A percentile compares a stretch with the other conserved stretches of the same genome.
Evolutionary conservation across 345 rosid species (phyloP).

Genomic region (Arabidopsis suecica): DNA sequence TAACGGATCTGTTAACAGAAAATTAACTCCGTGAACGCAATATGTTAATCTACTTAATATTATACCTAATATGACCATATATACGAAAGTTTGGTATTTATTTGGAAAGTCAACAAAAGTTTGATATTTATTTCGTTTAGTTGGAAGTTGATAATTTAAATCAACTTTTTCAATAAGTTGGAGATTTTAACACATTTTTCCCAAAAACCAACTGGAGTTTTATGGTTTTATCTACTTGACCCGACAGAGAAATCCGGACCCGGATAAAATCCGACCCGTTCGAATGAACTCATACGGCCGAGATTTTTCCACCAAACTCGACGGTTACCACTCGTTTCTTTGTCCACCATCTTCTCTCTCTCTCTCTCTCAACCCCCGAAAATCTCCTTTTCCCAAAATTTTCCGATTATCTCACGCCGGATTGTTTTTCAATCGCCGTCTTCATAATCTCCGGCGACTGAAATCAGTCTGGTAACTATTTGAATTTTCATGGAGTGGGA

Average conservation of each 20-base stretch:
- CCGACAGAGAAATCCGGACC: slow-evolving; percentile 10
- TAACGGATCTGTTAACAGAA: no score
- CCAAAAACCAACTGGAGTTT: not conserved
- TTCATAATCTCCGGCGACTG: slow-evolving; percentile 21
- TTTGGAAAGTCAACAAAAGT: no score
- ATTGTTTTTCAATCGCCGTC: slow-evolving; percentile 22
- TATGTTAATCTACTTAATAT: no score
- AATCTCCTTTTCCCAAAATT: not conserved
- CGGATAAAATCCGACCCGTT: slow-evolving; percentile 16
- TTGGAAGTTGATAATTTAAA: no score
- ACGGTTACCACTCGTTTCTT: slow-evolving; percentile 56
- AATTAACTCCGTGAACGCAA: no score
- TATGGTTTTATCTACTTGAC: not conserved
- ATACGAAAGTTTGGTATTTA: no score
- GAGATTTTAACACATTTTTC: no score
- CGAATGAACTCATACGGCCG: slow-evolving; percentile 35
- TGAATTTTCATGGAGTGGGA: slow-evolving; percentile 89
- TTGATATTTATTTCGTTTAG: no score
- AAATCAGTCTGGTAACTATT: not conserved
- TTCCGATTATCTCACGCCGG: slow-evolving; percentile 23
- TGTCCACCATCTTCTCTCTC: slow-evolving; percentile 26
- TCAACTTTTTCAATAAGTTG: no score
- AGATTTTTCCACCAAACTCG: slow-evolving; percentile 46
- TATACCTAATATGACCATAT: no score
- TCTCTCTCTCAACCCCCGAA: not conserved